These are phyloP conservation scores for Myxozyma mucilagina DNA, from an alignment of 805 yeast genomes.

Conservation along the genomic window DNA sequence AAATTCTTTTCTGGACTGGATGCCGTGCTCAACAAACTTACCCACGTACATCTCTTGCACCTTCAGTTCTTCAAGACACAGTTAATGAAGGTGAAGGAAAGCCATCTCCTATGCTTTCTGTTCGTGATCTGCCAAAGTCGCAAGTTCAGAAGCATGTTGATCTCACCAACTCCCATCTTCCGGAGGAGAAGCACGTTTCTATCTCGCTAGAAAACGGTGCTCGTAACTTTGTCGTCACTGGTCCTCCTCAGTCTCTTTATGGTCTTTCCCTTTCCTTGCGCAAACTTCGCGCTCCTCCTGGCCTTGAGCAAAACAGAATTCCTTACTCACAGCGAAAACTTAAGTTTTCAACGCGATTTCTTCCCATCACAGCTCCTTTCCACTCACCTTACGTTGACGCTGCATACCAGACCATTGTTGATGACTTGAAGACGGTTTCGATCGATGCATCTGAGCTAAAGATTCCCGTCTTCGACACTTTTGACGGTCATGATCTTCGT, in stretches of 20 bases:
- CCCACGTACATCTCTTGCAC: constrained; percentile 93
- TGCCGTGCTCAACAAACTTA: constrained; percentile 85
- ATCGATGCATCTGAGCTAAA: constrained; percentile 57
- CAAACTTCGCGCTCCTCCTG: constrained; percentile 91
- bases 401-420: constrained; percentile 65
- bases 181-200: constrained; percentile 84
- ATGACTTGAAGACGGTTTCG: constrained; percentile 64
- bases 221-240: constrained; percentile 89
- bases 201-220: constrained; percentile 94
- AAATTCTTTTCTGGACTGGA: constrained; percentile 89
- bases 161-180: constrained; percentile 89
- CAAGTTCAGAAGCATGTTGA: constrained; percentile 80
- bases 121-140: constrained; percentile 78
- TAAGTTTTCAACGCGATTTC: constrained; percentile 87
- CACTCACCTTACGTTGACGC: constrained; percentile 82
- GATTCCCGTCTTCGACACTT: constrained; percentile 92
- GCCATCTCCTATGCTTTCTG: constrained; percentile 96
- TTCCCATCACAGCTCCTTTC: constrained; percentile 96
- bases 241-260: constrained; percentile 97
- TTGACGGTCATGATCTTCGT: constrained; percentile 77
- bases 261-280: constrained; percentile 92
- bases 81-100: constrained; percentile 92
- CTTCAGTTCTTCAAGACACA: constrained; percentile 87
- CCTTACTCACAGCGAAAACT: constrained; percentile 93
- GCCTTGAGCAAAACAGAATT: constrained; percentile 91